phyloP scores from a whole-genome alignment of 2,329 filamentous ascomycete species.

The Clathrospora elynae region DNA sequence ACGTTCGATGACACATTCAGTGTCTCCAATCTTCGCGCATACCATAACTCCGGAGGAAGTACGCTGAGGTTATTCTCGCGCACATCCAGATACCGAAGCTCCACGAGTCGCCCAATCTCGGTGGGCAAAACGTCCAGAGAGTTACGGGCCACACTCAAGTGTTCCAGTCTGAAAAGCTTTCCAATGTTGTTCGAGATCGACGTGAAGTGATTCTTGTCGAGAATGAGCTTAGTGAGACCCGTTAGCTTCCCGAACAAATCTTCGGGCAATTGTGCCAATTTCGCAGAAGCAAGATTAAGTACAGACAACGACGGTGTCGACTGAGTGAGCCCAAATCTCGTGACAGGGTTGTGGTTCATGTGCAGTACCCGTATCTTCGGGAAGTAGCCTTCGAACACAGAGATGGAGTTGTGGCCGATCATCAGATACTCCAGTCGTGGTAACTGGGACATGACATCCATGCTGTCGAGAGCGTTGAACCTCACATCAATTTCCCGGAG shows the following conservation, averaged over 20 bases:
- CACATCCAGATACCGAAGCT: constrained; percentile 84
- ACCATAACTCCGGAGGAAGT: constrained; percentile 94
- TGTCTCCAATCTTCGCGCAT: constrained; percentile 85
- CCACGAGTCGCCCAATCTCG: constrained; percentile 84
- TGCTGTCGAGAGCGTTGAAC: constrained; percentile 87
- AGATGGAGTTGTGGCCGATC: constrained; percentile 90
- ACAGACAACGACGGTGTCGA: constrained; percentile 81
- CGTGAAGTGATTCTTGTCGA: constrained; percentile 96
- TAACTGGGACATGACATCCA: constrained; percentile 82
- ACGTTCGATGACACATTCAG: constrained; percentile 96
- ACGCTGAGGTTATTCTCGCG: constrained; percentile 91
- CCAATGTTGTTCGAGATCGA: constrained; percentile 86
- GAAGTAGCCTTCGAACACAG: constrained; percentile 88
- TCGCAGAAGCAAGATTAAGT: constrained; percentile 88
- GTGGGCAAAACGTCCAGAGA: constrained; percentile 80
- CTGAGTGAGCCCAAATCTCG: constrained; percentile 82
- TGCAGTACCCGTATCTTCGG: constrained; percentile 80
- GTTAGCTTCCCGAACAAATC: constrained; percentile 85
- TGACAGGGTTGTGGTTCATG: constrained; percentile 93
- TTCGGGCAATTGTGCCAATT: constrained; percentile 85
- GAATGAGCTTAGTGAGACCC: constrained; percentile 81
- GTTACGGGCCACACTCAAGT: constrained; percentile 94
- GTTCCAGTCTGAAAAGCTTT: constrained; percentile 78
- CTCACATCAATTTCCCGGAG: constrained; percentile 92
- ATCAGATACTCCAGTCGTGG: constrained; percentile 87